These are phyloP conservation scores for Exophiala viscosa DNA, from an alignment of 2,329 filamentous ascomycete species.

Conservation along the genomic window DNA sequence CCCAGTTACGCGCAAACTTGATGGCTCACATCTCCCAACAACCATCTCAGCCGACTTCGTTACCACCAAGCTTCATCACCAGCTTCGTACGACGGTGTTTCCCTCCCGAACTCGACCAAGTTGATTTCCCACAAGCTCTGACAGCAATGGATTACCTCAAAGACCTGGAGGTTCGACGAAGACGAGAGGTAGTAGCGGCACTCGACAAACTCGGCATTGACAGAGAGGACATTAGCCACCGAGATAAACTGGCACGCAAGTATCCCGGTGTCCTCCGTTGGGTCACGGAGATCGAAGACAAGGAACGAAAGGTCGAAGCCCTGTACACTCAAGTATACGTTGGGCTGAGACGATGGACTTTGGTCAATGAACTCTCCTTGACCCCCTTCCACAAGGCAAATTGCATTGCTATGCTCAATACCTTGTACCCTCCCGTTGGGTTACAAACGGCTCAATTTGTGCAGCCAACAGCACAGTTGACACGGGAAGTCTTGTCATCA, in stretches of 20 bases:
- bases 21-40: constrained; percentile 54
- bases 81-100: constrained; percentile 60
- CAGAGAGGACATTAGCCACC: constrained; percentile 46
- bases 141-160: constrained; percentile 64
- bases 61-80: constrained; percentile 61
- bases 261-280: constrained; percentile 56
- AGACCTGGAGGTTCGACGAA: constrained; percentile 58
- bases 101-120: constrained; percentile 51
- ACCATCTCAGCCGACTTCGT: constrained; percentile 57
- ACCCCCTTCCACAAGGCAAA: constrained; percentile 62
- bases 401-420: constrained; percentile 66
- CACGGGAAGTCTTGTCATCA: constrained; percentile 48
- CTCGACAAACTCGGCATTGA: constrained; percentile 56
- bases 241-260: constrained; percentile 47
- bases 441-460: constrained; percentile 35
- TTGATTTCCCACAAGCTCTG: constrained; percentile 64
- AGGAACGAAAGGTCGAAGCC: constrained; percentile 50
- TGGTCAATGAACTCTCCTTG: constrained; percentile 63
- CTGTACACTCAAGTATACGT: constrained; percentile 61
- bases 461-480: constrained; percentile 52
- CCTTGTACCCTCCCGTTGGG: constrained; percentile 57
- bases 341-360: constrained; percentile 60
- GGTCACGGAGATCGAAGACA: constrained; percentile 51
- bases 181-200: constrained; percentile 55
- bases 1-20: constrained; percentile 41